Evolutionary conservation across 2,329 filamentous ascomycete genomes (phyloP).

Genomic region (Chaetomium sp.): DNA sequence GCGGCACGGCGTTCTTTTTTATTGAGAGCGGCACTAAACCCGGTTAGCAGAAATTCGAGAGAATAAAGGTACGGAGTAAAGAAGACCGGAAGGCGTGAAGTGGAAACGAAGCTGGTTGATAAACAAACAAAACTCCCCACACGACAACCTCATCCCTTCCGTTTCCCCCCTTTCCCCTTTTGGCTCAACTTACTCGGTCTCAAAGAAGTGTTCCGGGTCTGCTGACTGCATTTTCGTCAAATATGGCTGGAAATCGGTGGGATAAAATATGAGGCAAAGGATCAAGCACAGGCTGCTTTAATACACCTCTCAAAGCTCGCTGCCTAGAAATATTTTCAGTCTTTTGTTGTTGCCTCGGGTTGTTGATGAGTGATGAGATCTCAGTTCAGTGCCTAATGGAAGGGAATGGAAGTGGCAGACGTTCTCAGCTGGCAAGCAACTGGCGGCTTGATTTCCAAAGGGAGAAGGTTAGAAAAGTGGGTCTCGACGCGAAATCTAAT

Average conservation of each 20-base stretch:
- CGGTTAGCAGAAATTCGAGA: conserved; percentile 35
- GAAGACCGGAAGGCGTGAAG: too few relatives aligned
- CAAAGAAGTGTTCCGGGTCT: conserved; percentile 80
- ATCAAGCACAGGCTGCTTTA: not conserved
- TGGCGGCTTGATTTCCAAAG: not conserved
- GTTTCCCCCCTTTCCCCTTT: conserved; percentile 11
- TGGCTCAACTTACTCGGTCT: conserved; percentile 64
- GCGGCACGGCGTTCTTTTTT: conserved; percentile 56
- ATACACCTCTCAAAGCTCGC: not conserved
- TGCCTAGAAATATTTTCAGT: conserved; percentile 3
- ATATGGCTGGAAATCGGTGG: not conserved
- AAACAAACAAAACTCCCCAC: not conserved
- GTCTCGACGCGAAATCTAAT: conserved; percentile 13
- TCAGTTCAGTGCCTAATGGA: conserved; percentile 6
- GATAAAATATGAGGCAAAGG: not conserved
- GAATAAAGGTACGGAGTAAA: too few relatives aligned
- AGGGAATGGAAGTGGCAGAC: conserved; percentile 11
- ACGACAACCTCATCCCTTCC: not conserved
- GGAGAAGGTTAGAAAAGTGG: not conserved
- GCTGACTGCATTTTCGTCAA: conserved; percentile 58
- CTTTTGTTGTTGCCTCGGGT: conserved; percentile 1
- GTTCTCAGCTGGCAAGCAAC: conserved; percentile 10
- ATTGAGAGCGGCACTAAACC: conserved; percentile 42
- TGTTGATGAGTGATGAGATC: conserved; percentile 2
- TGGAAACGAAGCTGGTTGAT: too few relatives aligned